These are phyloP conservation scores for Stentor roeselii DNA, from an alignment of 73 alveolate species.

Conservation along the genomic window DNA sequence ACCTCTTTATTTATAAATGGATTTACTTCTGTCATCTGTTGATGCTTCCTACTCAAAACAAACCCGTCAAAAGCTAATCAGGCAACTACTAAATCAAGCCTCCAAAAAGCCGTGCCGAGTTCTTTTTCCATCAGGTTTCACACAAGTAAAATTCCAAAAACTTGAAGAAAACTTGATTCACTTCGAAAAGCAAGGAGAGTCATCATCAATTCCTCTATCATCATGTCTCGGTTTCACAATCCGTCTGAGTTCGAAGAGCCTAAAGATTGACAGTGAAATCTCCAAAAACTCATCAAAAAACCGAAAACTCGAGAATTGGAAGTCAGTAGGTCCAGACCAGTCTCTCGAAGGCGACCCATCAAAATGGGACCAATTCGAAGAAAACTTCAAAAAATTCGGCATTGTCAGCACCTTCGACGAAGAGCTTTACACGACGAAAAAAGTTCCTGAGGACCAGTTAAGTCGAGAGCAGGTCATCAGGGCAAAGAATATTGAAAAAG, in stretches of 20 bases:
- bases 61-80: not conserved
- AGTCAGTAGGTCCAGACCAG: not conserved
- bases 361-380: slow-evolving; percentile 18
- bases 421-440: not conserved
- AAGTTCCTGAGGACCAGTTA: not conserved
- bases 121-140: not conserved
- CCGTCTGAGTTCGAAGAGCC: not conserved
- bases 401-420: slow-evolving; percentile 5
- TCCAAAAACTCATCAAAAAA: not conserved
- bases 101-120: not conserved
- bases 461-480: not conserved
- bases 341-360: not conserved
- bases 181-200: not conserved
- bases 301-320: not conserved
- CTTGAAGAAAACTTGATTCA: not conserved
- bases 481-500: not conserved
- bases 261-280: not conserved
- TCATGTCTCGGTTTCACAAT: not conserved
- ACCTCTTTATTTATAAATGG: no score
- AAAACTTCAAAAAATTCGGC: not conserved
- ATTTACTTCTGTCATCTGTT: no score
- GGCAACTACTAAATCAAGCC: not conserved
- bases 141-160: not conserved
- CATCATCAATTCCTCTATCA: not conserved
- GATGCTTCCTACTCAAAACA: not conserved